Evolutionary conservation across 2,329 filamentous ascomycete species (phyloP).

Genomic region (Simplicillium sp.): DNA sequence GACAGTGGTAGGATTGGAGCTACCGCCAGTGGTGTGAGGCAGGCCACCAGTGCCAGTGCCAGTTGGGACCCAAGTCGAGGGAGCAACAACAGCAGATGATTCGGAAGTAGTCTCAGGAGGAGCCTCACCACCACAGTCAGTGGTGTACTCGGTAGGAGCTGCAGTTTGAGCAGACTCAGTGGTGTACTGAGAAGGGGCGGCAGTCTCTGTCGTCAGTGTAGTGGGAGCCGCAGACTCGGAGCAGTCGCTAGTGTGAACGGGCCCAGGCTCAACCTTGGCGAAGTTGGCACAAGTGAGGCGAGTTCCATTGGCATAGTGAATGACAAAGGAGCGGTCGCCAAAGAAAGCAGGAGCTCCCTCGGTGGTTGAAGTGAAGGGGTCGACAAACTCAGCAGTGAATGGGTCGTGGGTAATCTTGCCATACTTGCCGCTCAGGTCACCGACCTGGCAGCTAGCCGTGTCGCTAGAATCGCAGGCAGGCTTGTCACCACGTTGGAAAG

Average conservation of each 20-base stretch:
- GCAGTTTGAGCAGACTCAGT: neutral
- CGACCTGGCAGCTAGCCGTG: constrained; percentile 62
- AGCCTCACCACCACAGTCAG: too few species aligned
- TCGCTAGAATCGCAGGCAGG: constrained; percentile 46
- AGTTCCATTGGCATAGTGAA: constrained; percentile 56
- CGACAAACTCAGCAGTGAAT: constrained; percentile 40
- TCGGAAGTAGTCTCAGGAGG: too few species aligned
- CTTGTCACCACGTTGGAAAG: constrained; percentile 53
- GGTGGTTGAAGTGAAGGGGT: constrained; percentile 47
- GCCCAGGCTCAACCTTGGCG: constrained; percentile 11
- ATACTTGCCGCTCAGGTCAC: constrained; percentile 68
- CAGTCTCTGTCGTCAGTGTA: constrained; percentile 3
- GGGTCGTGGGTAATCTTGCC: constrained; percentile 46
- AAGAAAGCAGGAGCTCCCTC: constrained; percentile 46
- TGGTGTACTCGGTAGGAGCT: too few species aligned
- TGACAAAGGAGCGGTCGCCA: constrained; percentile 53
- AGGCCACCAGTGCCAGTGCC: neutral
- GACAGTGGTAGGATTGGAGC: neutral
- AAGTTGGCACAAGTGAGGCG: constrained; percentile 60
- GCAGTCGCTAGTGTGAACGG: neutral
- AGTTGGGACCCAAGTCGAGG: neutral
- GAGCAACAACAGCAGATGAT: too few species aligned
- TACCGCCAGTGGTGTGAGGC: neutral
- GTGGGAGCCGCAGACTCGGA: neutral
- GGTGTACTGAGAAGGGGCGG: neutral